Percentiles rank a stretch among this genome's conserved stretches.
These are phyloP conservation scores for Ocimum tenuiflorum DNA, from an alignment of 257 asterid species.

Conservation along the genomic window DNA sequence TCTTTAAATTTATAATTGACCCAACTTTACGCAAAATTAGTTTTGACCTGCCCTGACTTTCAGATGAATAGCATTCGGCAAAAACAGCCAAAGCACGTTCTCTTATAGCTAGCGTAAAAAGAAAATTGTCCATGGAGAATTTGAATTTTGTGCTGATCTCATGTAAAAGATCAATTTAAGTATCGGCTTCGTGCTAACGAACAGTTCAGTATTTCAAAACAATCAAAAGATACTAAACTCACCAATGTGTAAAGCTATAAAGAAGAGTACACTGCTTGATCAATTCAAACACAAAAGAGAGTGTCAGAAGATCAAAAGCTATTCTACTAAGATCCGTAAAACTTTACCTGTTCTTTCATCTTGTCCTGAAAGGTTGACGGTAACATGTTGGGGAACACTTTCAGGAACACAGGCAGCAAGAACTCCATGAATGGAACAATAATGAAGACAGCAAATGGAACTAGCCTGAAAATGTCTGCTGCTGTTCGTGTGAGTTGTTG, in stretches of 20 bases:
- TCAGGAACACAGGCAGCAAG: slow-evolving; percentile 85
- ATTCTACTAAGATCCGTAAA: slow-evolving; percentile 8
- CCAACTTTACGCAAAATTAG: too few species aligned
- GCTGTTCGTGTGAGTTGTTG: slow-evolving; percentile 95
- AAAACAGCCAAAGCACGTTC: background rate
- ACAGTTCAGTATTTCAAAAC: background rate
- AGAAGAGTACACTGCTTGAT: background rate
- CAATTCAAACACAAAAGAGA: slow-evolving; percentile 11
- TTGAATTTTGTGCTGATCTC: background rate
- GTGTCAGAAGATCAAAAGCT: background rate
- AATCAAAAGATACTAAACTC: background rate
- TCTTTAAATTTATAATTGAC: too few species aligned
- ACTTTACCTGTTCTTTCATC: slow-evolving; percentile 91
- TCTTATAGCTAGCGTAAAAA: background rate
- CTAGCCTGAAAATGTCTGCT: slow-evolving; percentile 95
- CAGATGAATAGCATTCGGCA: too few species aligned
- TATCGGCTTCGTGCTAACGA: too few species aligned
- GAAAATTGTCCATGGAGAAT: background rate
- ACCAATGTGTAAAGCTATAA: background rate
- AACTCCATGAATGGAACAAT: slow-evolving; percentile 96
- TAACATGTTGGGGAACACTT: slow-evolving; percentile 89
- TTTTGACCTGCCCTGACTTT: too few species aligned
- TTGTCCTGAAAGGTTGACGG: slow-evolving; percentile 99
- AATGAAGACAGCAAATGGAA: slow-evolving; percentile 89
- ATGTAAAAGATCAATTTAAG: background rate